These are phyloP conservation scores for Zygoascus bituminiphila DNA, from an alignment of 805 yeast genomes.

Conservation along the genomic window DNA sequence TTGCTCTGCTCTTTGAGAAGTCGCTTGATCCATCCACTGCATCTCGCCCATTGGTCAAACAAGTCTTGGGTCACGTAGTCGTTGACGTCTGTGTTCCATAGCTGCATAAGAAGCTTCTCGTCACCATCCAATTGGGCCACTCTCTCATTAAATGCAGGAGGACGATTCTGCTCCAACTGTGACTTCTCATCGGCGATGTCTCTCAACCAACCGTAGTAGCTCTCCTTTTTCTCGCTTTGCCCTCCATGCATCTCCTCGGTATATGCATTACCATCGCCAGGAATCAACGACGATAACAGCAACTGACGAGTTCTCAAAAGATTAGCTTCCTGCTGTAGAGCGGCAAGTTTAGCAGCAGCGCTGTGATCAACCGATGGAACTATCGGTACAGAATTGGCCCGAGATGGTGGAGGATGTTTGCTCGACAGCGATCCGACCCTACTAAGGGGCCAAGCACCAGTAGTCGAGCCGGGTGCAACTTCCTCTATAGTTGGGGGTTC, in stretches of 20 bases:
- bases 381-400: neutral
- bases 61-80: neutral
- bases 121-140: neutral
- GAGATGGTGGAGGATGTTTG: neutral
- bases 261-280: neutral
- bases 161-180: neutral
- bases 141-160: neutral
- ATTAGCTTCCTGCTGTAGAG: neutral
- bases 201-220: neutral
- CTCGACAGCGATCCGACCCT: neutral
- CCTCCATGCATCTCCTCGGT: neutral
- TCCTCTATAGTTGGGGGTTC: neutral
- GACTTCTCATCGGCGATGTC: neutral
- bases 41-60: constrained; percentile 4
- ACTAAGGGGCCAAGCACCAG: neutral
- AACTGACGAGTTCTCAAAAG: neutral
- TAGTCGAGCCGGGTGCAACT: neutral
- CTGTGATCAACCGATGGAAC: neutral
- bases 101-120: neutral
- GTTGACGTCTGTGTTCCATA: neutral
- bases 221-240: neutral
- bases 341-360: neutral
- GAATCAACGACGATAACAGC: neutral
- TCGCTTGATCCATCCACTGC: constrained; percentile 1
- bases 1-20: neutral